Evolutionary conservation across 2,329 filamentous ascomycete species (phyloP), one percentile per base, ranked within the genome.

Genomic region (Cryphonectria carpinicola): DNA sequence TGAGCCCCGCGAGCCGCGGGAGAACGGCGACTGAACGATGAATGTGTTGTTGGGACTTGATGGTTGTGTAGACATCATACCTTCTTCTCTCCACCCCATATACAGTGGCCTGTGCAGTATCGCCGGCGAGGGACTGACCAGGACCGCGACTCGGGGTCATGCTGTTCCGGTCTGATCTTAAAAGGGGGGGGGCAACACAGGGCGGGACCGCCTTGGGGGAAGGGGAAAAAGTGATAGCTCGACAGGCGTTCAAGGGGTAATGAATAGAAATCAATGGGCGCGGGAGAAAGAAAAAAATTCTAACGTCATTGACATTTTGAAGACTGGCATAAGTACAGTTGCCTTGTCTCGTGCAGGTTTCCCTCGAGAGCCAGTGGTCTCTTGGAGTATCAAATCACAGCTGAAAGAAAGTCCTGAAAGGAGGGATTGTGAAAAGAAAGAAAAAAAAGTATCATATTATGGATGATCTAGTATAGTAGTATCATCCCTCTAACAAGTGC

Each of bases 1-100:
- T 73, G 85, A 88, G 77, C 83, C 82, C 63, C 76, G 86, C 73
- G 85, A 88, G 77, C 83, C 82, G 60, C 76, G 79, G 71, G 81
- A 84, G 76, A 79, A 76, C 67, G 76, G 76, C 67, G 81, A 83
- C 72, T 78, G 77, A 69, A 72, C 25, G 39, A 32, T 69, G 39
- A n/a, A 25, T 5, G 46, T 60, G 61, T 25, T 78, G 43, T 3
- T 32, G 32, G 32, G 37, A 61, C 13, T 49, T n/a, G 11, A 22
- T 68, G 46, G 28, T 68, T 49, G 41, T 62, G 66, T 63, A 68
- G 56, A 25, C 52, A 35, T 43, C 41, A 68, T 19, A 25, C 22
- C 49, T 56, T n/a, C 66, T 32, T 32, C 28, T 37, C 25, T 22
- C 25, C 54, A 17, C 6, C 41, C 28, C 37, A 58, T 35, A 39